A percentile compares a stretch with the other conserved stretches of the same genome.
phyloP scores from a whole-genome alignment of 2,329 filamentous ascomycete species.

The Aspergillus fructus region DNA sequence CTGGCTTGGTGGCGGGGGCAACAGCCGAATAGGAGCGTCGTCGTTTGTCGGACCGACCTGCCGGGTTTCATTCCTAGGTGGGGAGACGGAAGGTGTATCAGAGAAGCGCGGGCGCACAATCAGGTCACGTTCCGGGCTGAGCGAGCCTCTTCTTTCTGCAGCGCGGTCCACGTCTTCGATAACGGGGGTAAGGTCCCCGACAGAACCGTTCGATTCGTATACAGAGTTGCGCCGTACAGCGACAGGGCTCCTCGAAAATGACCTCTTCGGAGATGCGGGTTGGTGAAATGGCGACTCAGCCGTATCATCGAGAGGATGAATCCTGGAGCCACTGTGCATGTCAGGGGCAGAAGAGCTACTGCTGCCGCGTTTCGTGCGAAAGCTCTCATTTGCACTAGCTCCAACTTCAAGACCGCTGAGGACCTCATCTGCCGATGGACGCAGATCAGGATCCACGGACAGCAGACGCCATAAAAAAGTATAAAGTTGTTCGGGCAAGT shows the following conservation, averaged over 20 bases:
- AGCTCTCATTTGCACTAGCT: constrained; percentile 47
- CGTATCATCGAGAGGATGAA: constrained; percentile 42
- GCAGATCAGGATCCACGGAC: constrained; percentile 70
- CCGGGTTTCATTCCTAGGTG: constrained; percentile 15
- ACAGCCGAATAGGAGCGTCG: constrained; percentile 29
- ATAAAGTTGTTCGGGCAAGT: constrained; percentile 84
- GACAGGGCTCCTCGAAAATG: constrained; percentile 20
- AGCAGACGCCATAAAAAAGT: constrained; percentile 78
- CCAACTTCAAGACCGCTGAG: constrained; percentile 73
- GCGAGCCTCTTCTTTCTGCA: constrained; percentile 19
- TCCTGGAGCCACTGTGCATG: constrained; percentile 32
- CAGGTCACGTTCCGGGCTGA: constrained; percentile 31
- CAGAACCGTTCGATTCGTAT: constrained; percentile 24
- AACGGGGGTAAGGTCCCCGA: constrained; percentile 16
- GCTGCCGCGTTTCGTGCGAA: constrained; percentile 38
- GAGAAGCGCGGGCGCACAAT: constrained; percentile 33
- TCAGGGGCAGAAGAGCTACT: constrained; percentile 33
- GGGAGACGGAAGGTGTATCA: constrained; percentile 25
- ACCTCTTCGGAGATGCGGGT: constrained; percentile 29
- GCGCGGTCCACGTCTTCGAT: constrained; percentile 13
- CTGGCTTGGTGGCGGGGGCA: constrained; percentile 42
- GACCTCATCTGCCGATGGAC: constrained; percentile 85
- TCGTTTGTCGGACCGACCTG: constrained; percentile 17
- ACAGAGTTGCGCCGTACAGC: constrained; percentile 26
- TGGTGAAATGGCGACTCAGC: constrained; percentile 25